phyloP scores from a whole-genome alignment of 768 basidiomycete species.

The Collybiopsis luxurians region DNA sequence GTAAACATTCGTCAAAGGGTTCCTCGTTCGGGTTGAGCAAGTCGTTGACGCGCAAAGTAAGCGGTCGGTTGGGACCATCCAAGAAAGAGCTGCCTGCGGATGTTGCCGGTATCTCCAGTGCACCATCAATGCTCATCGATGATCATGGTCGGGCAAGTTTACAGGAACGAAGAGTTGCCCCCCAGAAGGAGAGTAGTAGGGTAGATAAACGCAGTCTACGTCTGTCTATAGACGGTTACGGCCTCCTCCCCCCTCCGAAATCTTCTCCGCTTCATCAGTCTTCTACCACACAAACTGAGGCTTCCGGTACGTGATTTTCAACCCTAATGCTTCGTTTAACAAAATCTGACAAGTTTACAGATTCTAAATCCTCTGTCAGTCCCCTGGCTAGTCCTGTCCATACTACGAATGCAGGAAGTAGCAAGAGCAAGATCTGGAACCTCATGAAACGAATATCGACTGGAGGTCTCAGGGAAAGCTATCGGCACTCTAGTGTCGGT shows the following conservation, averaged over 20 bases:
- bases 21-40: conserved; percentile 12
- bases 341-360: neutral
- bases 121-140: neutral
- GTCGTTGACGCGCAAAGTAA: conserved; percentile 33
- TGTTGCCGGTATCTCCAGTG: neutral
- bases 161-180: conserved; percentile 25
- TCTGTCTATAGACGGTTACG: conserved; percentile 30
- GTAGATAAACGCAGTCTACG: conserved; percentile 16
- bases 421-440: conserved; percentile 57
- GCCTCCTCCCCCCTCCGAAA: neutral
- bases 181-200: conserved; percentile 6
- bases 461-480: conserved; percentile 59
- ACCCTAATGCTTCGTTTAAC: neutral
- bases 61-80: conserved; percentile 26
- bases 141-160: conserved; percentile 26
- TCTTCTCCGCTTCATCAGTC: neutral
- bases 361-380: neutral
- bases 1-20: neutral
- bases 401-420: conserved; percentile 15
- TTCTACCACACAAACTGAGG: neutral
- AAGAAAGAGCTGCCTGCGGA: neutral
- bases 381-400: conserved; percentile 13
- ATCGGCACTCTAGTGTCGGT: conserved; percentile 15
- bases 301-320: neutral
- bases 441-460: conserved; percentile 70